Conservation (phyloP, 257 asterid species). For the Nicotiana tabacum region DNA sequence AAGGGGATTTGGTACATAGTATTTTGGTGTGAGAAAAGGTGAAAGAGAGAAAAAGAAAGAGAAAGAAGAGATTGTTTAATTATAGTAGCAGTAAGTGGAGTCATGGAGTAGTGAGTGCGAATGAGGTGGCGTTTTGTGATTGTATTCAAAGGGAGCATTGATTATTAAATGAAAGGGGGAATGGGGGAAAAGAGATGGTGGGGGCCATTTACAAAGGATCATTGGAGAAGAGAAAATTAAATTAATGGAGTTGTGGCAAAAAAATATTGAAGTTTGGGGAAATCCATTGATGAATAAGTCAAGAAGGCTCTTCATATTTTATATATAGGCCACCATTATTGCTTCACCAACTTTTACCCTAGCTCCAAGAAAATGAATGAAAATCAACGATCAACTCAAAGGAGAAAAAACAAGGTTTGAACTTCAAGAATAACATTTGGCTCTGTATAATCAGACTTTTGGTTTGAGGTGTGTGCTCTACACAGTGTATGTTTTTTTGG, state of each 20-base stretch:
- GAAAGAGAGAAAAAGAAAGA: not conserved
- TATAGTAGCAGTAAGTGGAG: slow-evolving; percentile 39
- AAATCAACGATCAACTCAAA: not conserved
- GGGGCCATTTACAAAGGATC: slow-evolving; percentile 31
- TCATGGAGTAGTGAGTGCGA: slow-evolving; percentile 24
- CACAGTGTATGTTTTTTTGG: slow-evolving; percentile 55
- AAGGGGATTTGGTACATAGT: slow-evolving; percentile 58
- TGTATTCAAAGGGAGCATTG: slow-evolving; percentile 49
- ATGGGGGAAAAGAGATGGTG: slow-evolving; percentile 25
- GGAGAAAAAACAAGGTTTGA: not conserved
- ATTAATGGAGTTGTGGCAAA: slow-evolving; percentile 31
- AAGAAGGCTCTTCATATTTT: slow-evolving; percentile 17
- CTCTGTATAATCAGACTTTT: not conserved
- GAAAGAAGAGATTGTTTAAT: slow-evolving; percentile 9
- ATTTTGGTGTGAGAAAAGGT: slow-evolving; percentile 31
- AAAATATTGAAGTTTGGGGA: slow-evolving; percentile 29
- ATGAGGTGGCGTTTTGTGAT: slow-evolving; percentile 31
- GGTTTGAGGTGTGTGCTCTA: slow-evolving; percentile 7
- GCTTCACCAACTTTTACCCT: slow-evolving; percentile 11
- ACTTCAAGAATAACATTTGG: not conserved
- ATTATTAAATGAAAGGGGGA: slow-evolving; percentile 31
- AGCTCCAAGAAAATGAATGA: slow-evolving; percentile 6
- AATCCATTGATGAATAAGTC: slow-evolving; percentile 9
- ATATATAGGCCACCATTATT: slow-evolving; percentile 26
- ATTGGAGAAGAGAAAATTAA: not conserved